These are phyloP conservation scores for Neltuma alba DNA, from an alignment of 306 rosid genomes.

Conservation along the genomic window DNA sequence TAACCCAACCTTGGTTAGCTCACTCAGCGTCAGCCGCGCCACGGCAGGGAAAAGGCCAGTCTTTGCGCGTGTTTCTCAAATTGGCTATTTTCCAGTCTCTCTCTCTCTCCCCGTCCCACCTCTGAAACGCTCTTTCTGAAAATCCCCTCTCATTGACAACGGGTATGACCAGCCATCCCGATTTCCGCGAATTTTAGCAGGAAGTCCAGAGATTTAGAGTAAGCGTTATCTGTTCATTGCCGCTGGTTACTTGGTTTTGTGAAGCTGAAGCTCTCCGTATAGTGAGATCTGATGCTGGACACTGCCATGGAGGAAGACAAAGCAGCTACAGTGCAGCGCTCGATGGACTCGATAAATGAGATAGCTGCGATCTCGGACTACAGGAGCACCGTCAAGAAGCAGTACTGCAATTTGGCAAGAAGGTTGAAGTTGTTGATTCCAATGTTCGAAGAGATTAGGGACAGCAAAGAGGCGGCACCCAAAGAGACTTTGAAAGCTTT, in stretches of 20 bases:
- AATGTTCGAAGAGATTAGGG: constrained; percentile 92
- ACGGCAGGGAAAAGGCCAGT: not conserved
- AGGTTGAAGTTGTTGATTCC: constrained; percentile 88
- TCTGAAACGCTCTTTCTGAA: constrained; percentile 1
- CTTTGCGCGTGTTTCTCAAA: constrained; percentile 34
- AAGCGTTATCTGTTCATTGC: not conserved
- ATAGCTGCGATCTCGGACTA: constrained; percentile 82
- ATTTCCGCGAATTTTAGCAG: constrained; percentile 29
- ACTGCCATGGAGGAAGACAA: constrained; percentile 72
- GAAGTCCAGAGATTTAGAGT: not conserved
- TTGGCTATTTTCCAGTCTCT: not conserved
- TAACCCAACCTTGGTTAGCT: constrained; percentile 43
- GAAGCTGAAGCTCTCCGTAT: constrained; percentile 32
- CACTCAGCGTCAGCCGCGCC: constrained; percentile 49
- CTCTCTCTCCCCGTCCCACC: not conserved
- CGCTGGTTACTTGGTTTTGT: not conserved
- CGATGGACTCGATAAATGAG: constrained; percentile 70
- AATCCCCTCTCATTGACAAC: constrained; percentile 36
- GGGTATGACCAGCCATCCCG: constrained; percentile 29
- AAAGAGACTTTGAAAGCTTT: constrained; percentile 58
- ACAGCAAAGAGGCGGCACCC: constrained; percentile 51
- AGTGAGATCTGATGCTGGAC: constrained; percentile 34
- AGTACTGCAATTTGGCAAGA: constrained; percentile 84
- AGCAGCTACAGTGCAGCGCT: constrained; percentile 45
- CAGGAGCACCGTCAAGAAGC: constrained; percentile 79